Percentiles rank a stretch among this genome's conserved stretches.
Evolutionary conservation across 345 rosid species (phyloP).

Genomic region (Eucalyptus melliodora): DNA sequence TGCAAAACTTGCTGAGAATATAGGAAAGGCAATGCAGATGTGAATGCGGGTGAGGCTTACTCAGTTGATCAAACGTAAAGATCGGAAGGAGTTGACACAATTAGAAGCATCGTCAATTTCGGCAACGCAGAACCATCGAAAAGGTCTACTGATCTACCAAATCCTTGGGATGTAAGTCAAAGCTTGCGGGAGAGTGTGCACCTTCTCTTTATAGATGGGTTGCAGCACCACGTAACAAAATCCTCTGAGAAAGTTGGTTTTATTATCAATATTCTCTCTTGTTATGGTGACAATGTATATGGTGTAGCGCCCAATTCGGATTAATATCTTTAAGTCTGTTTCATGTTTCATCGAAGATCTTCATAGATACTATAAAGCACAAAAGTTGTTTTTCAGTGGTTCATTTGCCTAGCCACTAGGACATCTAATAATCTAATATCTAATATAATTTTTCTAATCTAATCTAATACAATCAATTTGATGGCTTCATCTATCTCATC

Average conservation of each 20-base stretch:
- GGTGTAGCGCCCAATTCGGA: background rate
- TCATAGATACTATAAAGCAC: background rate
- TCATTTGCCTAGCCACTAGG: too few species aligned
- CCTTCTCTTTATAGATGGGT: too few species aligned
- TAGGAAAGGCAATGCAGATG: background rate
- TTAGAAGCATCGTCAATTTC: background rate
- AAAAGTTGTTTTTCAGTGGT: background rate
- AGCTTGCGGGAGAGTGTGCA: too few species aligned
- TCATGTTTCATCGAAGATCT: background rate
- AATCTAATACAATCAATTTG: too few species aligned
- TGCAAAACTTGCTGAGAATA: background rate
- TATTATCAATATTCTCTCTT: too few species aligned
- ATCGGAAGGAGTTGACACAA: background rate
- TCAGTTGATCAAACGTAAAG: background rate
- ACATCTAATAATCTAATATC: too few species aligned
- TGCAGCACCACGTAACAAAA: too few species aligned
- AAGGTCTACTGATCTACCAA: too few species aligned
- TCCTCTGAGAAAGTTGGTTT: too few species aligned
- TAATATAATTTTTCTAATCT: too few species aligned
- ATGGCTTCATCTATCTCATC: too few species aligned
- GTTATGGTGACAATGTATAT: background rate
- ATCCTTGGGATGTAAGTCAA: too few species aligned
- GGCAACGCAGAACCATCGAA: background rate
- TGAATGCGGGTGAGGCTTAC: background rate
- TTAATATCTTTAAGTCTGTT: background rate